Conservation (phyloP, 768 basidiomycete genomes). For the Lentinula guzmanii region DNA sequence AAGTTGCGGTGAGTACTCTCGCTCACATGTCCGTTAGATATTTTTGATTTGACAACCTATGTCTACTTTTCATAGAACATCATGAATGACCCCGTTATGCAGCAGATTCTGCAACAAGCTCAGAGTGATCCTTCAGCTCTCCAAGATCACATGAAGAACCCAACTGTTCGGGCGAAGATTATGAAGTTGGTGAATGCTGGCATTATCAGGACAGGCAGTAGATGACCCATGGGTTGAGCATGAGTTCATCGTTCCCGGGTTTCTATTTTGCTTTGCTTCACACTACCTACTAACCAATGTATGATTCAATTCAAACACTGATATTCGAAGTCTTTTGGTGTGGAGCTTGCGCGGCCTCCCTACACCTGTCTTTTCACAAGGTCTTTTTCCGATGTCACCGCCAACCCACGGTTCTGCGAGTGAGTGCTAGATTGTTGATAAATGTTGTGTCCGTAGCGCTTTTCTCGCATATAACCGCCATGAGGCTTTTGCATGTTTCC, state of each 20-base stretch:
- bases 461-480: neutral
- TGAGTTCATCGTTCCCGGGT: neutral
- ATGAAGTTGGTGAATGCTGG: conserved; percentile 89
- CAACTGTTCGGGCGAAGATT: conserved; percentile 73
- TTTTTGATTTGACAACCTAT: conserved; percentile 3
- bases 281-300: conserved; percentile 1
- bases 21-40: neutral
- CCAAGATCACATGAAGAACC: conserved; percentile 96
- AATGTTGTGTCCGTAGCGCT: neutral
- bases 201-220: conserved; percentile 78
- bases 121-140: conserved; percentile 84
- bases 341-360: neutral
- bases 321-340: neutral
- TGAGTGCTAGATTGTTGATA: neutral
- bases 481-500: conserved; percentile 1
- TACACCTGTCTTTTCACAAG: neutral
- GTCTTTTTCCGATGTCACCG: neutral
- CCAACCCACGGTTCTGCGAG: neutral
- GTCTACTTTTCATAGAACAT: conserved; percentile 44
- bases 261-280: neutral
- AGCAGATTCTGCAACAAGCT: conserved; percentile 91
- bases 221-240: conserved; percentile 1
- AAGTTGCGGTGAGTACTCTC: conserved; percentile 66
- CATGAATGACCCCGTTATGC: conserved; percentile 90
- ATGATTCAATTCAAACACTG: conserved; percentile 1